phyloP scores from a whole-genome alignment of 1,139 yeast genomes.

The Ogataea hybrid region DNA sequence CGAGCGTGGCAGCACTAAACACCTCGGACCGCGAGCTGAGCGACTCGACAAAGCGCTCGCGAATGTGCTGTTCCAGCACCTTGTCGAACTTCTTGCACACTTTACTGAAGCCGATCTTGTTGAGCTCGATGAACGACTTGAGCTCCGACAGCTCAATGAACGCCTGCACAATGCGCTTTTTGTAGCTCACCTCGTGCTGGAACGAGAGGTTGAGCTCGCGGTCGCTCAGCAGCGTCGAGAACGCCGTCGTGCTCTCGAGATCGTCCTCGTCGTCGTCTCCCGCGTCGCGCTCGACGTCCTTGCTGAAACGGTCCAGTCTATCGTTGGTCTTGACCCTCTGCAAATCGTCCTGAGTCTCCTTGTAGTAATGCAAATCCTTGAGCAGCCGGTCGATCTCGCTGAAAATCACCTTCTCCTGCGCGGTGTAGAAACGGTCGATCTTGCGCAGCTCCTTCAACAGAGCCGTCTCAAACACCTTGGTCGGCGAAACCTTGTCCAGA shows the following conservation, averaged over 20 bases:
- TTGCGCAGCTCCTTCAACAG: constrained; percentile 55
- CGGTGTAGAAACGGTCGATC: constrained; percentile 57
- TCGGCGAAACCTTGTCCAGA: constrained; percentile 23
- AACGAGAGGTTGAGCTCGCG: constrained; percentile 40
- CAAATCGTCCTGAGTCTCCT: constrained; percentile 22
- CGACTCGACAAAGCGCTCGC: constrained; percentile 43
- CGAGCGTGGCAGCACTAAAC: constrained; percentile 44
- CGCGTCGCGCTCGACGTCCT: constrained; percentile 15
- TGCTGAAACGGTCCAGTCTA: constrained; percentile 13
- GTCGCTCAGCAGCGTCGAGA: constrained; percentile 38
- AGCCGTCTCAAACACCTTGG: constrained; percentile 47
- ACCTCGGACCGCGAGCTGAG: constrained; percentile 45
- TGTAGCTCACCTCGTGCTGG: constrained; percentile 51
- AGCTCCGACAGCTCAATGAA: constrained; percentile 63
- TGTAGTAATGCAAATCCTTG: constrained; percentile 43
- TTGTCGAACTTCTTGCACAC: constrained; percentile 72
- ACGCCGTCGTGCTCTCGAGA: constrained; percentile 33
- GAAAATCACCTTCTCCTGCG: constrained; percentile 49
- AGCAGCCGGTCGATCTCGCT: constrained; percentile 50
- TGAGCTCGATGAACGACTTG: constrained; percentile 64
- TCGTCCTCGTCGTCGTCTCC: constrained; percentile 22
- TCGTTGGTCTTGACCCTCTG: constrained; percentile 15
- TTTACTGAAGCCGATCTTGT: constrained; percentile 65
- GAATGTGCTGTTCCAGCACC: constrained; percentile 49
- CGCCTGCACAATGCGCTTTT: constrained; percentile 46